Conservation (phyloP, 2,329 filamentous ascomycete species). For the Calonectria pseudoreteaudii region DNA sequence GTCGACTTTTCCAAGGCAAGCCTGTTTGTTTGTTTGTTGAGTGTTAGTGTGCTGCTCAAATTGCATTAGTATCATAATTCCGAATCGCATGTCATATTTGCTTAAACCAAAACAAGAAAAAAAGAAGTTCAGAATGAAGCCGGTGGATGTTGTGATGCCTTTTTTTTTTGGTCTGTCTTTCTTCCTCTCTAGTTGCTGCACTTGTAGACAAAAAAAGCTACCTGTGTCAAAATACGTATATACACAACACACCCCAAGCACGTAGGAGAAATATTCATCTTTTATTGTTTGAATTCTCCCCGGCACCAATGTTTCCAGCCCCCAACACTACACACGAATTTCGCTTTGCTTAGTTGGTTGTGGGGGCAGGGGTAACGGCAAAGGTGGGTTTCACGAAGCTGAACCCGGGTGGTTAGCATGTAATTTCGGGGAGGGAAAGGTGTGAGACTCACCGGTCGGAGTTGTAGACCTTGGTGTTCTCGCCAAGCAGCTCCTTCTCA, state of each 20-base stretch:
- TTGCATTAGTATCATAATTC: background rate
- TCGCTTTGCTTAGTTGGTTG: slow-evolving; percentile 63
- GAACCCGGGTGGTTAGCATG: background rate
- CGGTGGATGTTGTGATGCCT: slow-evolving; percentile 22
- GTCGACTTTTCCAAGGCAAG: background rate
- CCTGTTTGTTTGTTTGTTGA: background rate
- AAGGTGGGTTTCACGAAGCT: slow-evolving; percentile 88
- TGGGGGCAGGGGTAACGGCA: slow-evolving; percentile 75
- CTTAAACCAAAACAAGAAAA: background rate
- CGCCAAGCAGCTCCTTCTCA: slow-evolving; percentile 90
- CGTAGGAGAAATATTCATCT: background rate
- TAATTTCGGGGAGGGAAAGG: background rate
- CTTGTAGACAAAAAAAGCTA: slow-evolving; percentile 18
- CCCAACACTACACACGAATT: background rate
- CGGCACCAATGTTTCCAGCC: slow-evolving; percentile 1
- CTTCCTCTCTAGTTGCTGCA: slow-evolving; percentile 15
- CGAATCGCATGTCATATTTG: background rate
- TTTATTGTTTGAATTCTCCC: slow-evolving; percentile 3
- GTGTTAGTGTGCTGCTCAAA: background rate
- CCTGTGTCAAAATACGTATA: slow-evolving; percentile 40
- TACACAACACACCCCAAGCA: slow-evolving; percentile 35
- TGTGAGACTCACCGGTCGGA: slow-evolving; percentile 78
- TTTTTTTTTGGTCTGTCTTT: slow-evolving; percentile 28
- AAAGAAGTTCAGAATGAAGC: background rate
- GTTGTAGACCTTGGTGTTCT: slow-evolving; percentile 87